Base-by-base conservation (phyloP, 768 basidiomycete species). In the Saitozyma podzolica region DNA sequence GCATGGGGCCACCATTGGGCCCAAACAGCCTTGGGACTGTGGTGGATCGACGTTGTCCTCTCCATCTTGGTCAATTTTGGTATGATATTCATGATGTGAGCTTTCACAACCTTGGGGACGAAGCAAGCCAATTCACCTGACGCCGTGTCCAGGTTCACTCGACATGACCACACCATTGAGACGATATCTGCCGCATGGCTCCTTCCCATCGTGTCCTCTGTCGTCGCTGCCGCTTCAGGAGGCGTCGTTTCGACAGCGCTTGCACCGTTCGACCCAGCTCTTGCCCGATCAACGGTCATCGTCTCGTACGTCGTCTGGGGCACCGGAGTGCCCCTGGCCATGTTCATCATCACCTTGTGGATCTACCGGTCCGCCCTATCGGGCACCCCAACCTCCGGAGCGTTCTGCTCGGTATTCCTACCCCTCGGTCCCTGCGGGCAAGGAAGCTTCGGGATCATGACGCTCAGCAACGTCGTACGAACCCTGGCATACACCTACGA, bases 341-440 rank as follows among this genome's bases (percentile, higher is more conserved):
- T 87, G 53, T 87, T 89, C 84, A 83, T 90, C 52, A 83, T 89
- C 59, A 84, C 86, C 2, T 80, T 85, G 53, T 89, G 89, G 72
- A 73, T 89, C 43, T 73, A 84, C 43, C 85, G 87, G 8, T 81
- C 88, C 9, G 83, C 88, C 58, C 64, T 85, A 9, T 17, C 37
- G 13, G 72, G 72, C 8, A 10, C 67, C 14, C 74, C 74, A 1
- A 20, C 45, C 4, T 37, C 66, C 0, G 62, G 13, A 40, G 61
- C 66, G 1, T 42, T 75, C n/a, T 64, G 66, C 0, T 55, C 86
- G 6, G 81, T 84, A 5, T 90, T 90, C 76, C 82, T 91, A n/a
- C 88, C 89, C 0, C 77, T 90, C 2, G 90, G 90, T 3, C 88
- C 89, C 0, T 84, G 84, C 57, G 88, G 86, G 20, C 89, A 90